Evolutionary conservation across 805 yeast genomes (phyloP), one percentile per base, ranked within the genome.

Genomic region (Huiozyma naganishii): DNA sequence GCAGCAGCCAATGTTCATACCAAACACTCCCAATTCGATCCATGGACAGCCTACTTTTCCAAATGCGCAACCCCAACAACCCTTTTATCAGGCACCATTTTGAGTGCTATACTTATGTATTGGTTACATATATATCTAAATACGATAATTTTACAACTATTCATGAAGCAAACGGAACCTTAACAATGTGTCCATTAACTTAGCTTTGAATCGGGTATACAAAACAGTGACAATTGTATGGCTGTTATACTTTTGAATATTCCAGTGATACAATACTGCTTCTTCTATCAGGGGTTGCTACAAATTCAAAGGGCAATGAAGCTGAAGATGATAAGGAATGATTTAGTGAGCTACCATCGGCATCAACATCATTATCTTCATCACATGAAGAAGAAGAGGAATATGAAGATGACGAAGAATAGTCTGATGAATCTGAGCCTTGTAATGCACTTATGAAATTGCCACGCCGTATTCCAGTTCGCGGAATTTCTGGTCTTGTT

Each of bases 261-360:
- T 43, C 32, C 11, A 57, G 36, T 6, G 61, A 54, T 27, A 55
- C 40, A 5, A 48, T 48, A 36, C 57, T 53, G 9, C 54, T 54
- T 41, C 49, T 48, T 30, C 44, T 32, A 11, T 48, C 58, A 6
- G 59, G 52, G 27, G 59, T 63, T 17, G 53, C 41, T 6, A 53
- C 62, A 46, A 61, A 61, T 45, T 62, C 64, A 47, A 56, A 43
- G 27, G 51, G 48, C n/a, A 48, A 34, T 11, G 51, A 48, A 17
- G 42, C 51, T 9, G 36, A 27, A 9, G 47, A 27, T 13, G 37
- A 33, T 27, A 40, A 32, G 8, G 39, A 27, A 17, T 34, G 30
- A 29, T 33, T 30, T 23, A 34, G 23, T 12, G 44, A 32, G n/a
- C 34, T 4, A 32, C 34, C 34, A 32, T n/a, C 23, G 4, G 4